A percentile compares a stretch with the other conserved stretches of the same genome.
phyloP scores from a whole-genome alignment of 139 green algal genomes.

The Parachlorella kessleri region DNA sequence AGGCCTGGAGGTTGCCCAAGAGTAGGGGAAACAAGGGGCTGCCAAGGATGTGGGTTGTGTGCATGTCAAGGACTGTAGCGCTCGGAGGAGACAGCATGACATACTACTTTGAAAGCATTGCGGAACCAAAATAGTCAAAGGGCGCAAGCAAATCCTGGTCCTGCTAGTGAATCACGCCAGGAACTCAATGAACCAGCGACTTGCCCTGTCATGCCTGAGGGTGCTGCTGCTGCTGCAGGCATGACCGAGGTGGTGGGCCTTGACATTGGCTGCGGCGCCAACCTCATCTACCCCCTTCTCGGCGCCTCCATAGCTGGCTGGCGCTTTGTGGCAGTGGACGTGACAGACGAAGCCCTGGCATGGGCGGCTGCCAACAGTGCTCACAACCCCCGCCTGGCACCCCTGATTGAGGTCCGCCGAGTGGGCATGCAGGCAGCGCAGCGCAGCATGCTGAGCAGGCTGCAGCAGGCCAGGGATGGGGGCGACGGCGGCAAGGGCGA shows the following conservation, averaged over 20 bases:
- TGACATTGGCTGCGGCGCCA: conserved; percentile 94
- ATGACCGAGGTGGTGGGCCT: conserved; percentile 46
- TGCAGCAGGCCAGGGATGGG: neutral
- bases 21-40: too few relatives aligned
- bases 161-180: too few relatives aligned
- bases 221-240: neutral
- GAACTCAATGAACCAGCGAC: too few relatives aligned
- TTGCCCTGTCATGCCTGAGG: too few relatives aligned
- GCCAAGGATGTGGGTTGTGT: too few relatives aligned
- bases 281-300: conserved; percentile 94
- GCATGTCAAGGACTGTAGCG: too few relatives aligned
- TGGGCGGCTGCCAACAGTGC: conserved; percentile 58
- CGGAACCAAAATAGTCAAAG: too few relatives aligned
- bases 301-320: conserved; percentile 83
- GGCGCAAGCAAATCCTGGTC: too few relatives aligned
- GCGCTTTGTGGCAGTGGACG: conserved; percentile 84
- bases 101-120: too few relatives aligned
- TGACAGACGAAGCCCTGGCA: conserved; percentile 61
- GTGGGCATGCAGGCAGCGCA: conserved; percentile 37
- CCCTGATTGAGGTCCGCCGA: conserved; percentile 62
- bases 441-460: neutral
- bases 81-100: too few relatives aligned
- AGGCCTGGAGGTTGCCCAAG: too few relatives aligned
- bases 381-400: conserved; percentile 70
- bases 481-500: neutral